phyloP scores from a whole-genome alignment of 306 rosid genomes.

The Cicer cuneatum region DNA sequence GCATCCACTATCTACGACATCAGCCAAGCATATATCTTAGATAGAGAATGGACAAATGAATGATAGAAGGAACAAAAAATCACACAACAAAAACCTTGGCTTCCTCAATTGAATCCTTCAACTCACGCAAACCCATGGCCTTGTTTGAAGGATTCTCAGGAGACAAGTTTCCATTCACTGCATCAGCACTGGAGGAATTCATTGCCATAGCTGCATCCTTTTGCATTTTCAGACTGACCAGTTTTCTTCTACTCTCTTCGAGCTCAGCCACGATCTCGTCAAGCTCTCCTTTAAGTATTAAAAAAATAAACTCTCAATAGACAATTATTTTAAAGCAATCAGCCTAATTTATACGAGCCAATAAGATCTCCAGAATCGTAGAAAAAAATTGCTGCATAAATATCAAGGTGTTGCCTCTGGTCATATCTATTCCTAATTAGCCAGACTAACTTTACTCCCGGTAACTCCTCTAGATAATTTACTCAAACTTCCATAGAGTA shows the following conservation, averaged over 20 bases:
- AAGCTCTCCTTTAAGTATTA: conserved; percentile 72
- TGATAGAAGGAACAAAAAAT: conserved; percentile 28
- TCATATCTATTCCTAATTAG: conserved; percentile 23
- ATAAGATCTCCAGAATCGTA: conserved; percentile 26
- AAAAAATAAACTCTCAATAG: conserved; percentile 44
- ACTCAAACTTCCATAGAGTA: not conserved
- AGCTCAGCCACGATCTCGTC: conserved; percentile 86
- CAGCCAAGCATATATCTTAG: conserved; percentile 34
- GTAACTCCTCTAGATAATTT: conserved; percentile 24
- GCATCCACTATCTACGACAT: conserved; percentile 72
- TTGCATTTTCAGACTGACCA: conserved; percentile 87
- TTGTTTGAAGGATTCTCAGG: conserved; percentile 81
- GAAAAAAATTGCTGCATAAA: conserved; percentile 22
- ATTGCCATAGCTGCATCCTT: conserved; percentile 68
- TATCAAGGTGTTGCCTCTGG: not conserved
- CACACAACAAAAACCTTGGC: conserved; percentile 64
- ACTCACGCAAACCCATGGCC: conserved; percentile 70
- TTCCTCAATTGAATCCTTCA: conserved; percentile 93
- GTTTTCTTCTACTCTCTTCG: conserved; percentile 90
- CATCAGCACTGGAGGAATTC: conserved; percentile 57
- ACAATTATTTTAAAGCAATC: conserved; percentile 37
- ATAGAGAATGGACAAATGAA: conserved; percentile 28
- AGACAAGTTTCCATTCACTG: conserved; percentile 76
- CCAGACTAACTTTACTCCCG: conserved; percentile 5
- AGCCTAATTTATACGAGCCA: conserved; percentile 30